Conservation (phyloP, 1,284 basidiomycete genomes). For the Phylloporus sp. region DNA sequence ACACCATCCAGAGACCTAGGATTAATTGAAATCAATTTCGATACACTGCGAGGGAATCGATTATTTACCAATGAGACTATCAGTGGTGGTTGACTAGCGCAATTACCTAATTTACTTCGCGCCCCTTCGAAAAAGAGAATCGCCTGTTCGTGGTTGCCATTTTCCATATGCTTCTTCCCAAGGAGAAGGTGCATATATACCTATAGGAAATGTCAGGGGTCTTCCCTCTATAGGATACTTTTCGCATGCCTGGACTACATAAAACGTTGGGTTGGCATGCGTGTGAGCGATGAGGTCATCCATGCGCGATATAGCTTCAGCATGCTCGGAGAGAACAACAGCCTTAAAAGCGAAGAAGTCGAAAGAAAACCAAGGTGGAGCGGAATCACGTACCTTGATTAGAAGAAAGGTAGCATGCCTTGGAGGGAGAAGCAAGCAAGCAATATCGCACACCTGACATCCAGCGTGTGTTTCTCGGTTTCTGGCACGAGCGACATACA, state of each 20-base stretch:
- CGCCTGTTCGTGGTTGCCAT: neutral
- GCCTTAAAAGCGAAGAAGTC: neutral
- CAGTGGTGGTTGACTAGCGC: neutral
- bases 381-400: neutral
- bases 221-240: too few relatives aligned
- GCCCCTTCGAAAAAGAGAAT: neutral
- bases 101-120: neutral
- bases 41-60: neutral
- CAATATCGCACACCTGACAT: too few relatives aligned
- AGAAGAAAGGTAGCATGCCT: neutral
- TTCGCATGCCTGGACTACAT: too few relatives aligned
- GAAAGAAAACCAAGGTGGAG: neutral
- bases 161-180: neutral
- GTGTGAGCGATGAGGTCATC: too few relatives aligned
- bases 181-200: neutral
- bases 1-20: neutral
- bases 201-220: neutral
- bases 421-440: too few relatives aligned
- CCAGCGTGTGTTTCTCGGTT: too few relatives aligned
- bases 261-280: too few relatives aligned
- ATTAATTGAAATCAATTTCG: neutral
- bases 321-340: neutral
- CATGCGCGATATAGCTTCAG: too few relatives aligned
- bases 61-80: neutral
- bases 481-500: too few relatives aligned